Evolutionary conservation across 2,329 filamentous ascomycete genomes (phyloP), one percentile per base, ranked within the genome.

Genomic region (Aspergillus sp.): DNA sequence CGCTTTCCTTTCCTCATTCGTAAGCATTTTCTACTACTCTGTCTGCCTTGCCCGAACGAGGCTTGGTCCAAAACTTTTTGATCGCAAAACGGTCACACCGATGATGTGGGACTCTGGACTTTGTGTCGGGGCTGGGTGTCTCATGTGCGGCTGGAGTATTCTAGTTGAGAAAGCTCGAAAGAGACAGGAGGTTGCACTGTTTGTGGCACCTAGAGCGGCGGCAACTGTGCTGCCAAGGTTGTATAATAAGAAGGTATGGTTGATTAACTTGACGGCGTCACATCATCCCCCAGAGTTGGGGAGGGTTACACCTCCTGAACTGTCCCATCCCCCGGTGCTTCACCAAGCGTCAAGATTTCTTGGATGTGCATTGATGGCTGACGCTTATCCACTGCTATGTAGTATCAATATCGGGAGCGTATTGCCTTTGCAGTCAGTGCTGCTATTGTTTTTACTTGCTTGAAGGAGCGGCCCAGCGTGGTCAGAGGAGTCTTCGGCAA

Each of bases 91-190:
- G 1, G 59, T 77, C 26, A 74, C 72, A 28, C 75, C 76, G 5
- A 66, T 74, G 60, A 77, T 76, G 73, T 79, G 75, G 75, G 77
- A 80, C 57, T 70, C 70, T 30, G 72, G 72, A 10, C 59, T 89
- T 7, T 90, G 87, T 56, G 80, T 94, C 7, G 79, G 79, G 6
- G 68, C 76, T 0, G 88, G 88, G 6, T 91, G 88, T 64, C 64
- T 81, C 42, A 69, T 89, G 34, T 94, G 88, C 60, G 89, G 89
- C 3, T 89, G 85, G 83, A 90, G 87, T 66, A 82, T 93, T 37
- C 70, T 94, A 37, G 67, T 89, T 31, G 89, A 94, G 73, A 79
- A 64, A 58, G 55, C 75, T 5, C 72, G 73, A 37, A 77, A 86
- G 49, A 74, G 85, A 44, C 83, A 85, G 57, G 88, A 94, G 59